Evolutionary conservation across 2,329 filamentous ascomycete genomes (phyloP).

Genomic region (Bipolaris oryzae): DNA sequence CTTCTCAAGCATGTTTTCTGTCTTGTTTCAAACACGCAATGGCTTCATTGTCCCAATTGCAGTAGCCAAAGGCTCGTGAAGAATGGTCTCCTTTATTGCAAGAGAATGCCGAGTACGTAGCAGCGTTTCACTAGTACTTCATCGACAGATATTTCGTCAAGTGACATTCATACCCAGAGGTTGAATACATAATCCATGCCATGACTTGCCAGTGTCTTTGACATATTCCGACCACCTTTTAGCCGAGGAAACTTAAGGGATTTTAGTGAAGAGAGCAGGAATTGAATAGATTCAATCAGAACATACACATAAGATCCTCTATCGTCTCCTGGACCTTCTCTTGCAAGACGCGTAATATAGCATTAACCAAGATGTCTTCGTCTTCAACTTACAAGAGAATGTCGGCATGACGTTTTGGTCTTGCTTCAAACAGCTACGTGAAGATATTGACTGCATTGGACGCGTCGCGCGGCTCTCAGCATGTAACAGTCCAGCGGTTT

Average conservation of each 20-base stretch:
- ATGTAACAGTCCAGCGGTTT: not conserved
- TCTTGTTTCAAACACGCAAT: not conserved
- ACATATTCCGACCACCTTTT: not conserved
- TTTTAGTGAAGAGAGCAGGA: not conserved
- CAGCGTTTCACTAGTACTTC: not conserved
- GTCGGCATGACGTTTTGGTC: not conserved
- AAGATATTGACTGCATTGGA: too few relatives aligned
- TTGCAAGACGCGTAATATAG: not conserved
- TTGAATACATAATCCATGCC: not conserved
- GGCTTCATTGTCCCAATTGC: not conserved
- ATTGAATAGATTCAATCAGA: not conserved
- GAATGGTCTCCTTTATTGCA: not conserved
- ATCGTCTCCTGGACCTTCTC: not conserved
- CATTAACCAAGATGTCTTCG: not conserved
- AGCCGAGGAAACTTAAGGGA: not conserved
- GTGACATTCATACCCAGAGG: not conserved
- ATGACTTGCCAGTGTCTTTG: not conserved
- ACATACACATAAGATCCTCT: not conserved
- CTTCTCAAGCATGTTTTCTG: not conserved
- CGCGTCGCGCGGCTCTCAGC: not conserved
- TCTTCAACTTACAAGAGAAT: not conserved
- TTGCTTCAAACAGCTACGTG: too few relatives aligned
- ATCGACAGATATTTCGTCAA: not conserved
- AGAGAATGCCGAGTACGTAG: not conserved
- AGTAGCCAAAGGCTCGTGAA: not conserved